Evolutionary conservation across 495 filamentous ascomycete species (phyloP), one percentile per base, ranked within the genome.

Genomic region (Elasticomyces elasticus): DNA sequence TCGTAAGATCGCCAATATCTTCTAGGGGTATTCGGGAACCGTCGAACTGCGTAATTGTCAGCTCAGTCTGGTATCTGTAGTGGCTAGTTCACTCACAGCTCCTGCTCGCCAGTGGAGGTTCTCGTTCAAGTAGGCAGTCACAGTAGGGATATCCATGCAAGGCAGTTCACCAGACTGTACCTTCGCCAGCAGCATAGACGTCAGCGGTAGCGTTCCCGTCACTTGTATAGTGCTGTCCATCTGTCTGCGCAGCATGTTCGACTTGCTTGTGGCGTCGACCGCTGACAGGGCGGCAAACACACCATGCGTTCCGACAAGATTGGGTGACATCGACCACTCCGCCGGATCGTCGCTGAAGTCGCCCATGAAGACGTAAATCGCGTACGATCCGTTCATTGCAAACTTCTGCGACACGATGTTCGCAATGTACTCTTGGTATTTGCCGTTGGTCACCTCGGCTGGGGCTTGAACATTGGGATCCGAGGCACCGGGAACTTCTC

Each of bases 331-430:
- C 15, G 57, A 19, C 12, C 68, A 58, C 75, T 77, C 82, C 1
- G 56, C 51, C 6, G 50, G 51, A 0, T 71, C 58, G 44, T 78
- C 66, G n/a, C 69, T 66, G 4, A 70, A 62, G 1, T 67, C 61
- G 11, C 81, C 80, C 15, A 85, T 57, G 67, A 84, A 87, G 48
- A 86, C 61, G 58, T 77, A 76, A 47, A 87, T 67, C 30, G 71
- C 75, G 63, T 78, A 80, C 0, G 76, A 73, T 19, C 73, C 72
- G 27, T 70, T 59, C 26, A 84, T 64, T n/a, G 74, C 77, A 47
- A 74, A 76, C 58, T 78, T 81, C 25, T 69, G 64, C 13, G 79
- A 80, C 10, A 65, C 62, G 54, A 86, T 72, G 61, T 79, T 82
- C 52, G 74, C 74, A n/a, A 76, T 71, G 75, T 82, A 86, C 61